Evolutionary conservation across 2,329 filamentous ascomycete genomes (phyloP).

Genomic region (Chrysoporthe puriensis): DNA sequence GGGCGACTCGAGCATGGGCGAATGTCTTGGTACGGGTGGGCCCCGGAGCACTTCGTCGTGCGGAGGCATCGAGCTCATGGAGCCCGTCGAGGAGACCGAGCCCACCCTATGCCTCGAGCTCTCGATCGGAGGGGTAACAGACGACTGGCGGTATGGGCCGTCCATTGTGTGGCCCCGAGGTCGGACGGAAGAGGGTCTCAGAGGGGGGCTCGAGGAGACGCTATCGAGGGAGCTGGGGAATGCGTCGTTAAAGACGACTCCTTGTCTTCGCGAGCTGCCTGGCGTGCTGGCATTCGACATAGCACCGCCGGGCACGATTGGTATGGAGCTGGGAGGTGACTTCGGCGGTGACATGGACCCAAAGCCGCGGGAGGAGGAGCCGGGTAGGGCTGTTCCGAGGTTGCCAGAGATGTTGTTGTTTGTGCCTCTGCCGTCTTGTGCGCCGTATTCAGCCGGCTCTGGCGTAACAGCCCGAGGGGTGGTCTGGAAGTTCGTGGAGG

Average conservation of each 20-base stretch:
- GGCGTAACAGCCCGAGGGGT: conserved; percentile 68
- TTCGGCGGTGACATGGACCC: conserved; percentile 47
- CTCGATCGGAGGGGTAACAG: conserved; percentile 45
- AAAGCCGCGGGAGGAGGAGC: conserved; percentile 35
- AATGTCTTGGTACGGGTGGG: conserved; percentile 43
- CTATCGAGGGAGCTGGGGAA: conserved; percentile 56
- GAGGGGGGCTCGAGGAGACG: conserved; percentile 46
- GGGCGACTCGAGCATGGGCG: conserved; percentile 47
- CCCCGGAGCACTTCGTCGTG: conserved; percentile 48
- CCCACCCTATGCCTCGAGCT: conserved; percentile 65
- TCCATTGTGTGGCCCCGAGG: conserved; percentile 64
- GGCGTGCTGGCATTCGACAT: conserved; percentile 35
- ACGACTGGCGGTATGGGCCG: conserved; percentile 51
- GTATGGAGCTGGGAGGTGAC: conserved; percentile 51
- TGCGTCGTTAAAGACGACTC: conserved; percentile 63
- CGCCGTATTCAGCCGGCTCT: conserved; percentile 50
- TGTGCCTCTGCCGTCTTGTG: conserved; percentile 34
- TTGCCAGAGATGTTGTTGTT: conserved; percentile 15
- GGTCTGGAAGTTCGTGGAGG: conserved; percentile 13
- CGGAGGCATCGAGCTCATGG: conserved; percentile 57
- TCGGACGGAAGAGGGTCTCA: conserved; percentile 45
- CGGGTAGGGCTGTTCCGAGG: conserved; percentile 22
- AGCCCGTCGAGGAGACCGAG: conserved; percentile 68
- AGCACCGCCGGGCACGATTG: conserved; percentile 42
- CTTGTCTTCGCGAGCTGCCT: conserved; percentile 46